These are phyloP conservation scores for Dactylonectria estremocensis DNA, from an alignment of 2,329 filamentous ascomycete genomes.

Conservation along the genomic window DNA sequence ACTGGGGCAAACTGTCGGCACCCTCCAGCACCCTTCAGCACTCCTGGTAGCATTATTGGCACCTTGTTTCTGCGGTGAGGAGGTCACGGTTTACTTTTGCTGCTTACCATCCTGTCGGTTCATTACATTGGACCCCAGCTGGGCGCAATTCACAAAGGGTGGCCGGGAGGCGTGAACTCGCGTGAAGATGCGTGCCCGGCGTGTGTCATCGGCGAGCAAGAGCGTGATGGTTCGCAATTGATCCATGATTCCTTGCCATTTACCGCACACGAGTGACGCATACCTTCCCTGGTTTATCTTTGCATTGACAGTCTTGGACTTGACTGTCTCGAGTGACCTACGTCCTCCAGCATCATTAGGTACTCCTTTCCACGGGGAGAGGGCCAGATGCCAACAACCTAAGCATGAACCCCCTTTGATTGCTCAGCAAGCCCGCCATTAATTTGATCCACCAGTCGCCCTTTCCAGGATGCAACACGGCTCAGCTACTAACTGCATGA, in stretches of 20 bases:
- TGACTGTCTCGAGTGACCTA: neutral
- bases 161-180: neutral
- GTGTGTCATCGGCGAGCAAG: slow-evolving; percentile 24
- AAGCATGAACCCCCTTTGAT: slow-evolving; percentile 27
- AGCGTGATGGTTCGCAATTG: slow-evolving; percentile 9
- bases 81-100: slow-evolving; percentile 19
- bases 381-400: slow-evolving; percentile 22
- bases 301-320: neutral
- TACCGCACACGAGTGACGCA: neutral
- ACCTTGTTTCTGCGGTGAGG: slow-evolving; percentile 6
- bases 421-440: slow-evolving; percentile 12
- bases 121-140: slow-evolving; percentile 17
- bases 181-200: slow-evolving; percentile 14
- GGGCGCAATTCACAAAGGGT: slow-evolving; percentile 10
- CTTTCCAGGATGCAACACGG: neutral
- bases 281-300: neutral
- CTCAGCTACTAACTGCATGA: neutral
- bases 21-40: neutral
- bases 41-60: neutral
- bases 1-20: neutral
- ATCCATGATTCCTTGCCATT: neutral
- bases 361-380: slow-evolving; percentile 8
- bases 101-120: slow-evolving; percentile 11
- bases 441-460: slow-evolving; percentile 23
- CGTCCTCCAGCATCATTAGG: slow-evolving; percentile 3